Evolutionary conservation across 169 alveolate genomes (phyloP).

Genomic region (Eimeria falciformis): DNA sequence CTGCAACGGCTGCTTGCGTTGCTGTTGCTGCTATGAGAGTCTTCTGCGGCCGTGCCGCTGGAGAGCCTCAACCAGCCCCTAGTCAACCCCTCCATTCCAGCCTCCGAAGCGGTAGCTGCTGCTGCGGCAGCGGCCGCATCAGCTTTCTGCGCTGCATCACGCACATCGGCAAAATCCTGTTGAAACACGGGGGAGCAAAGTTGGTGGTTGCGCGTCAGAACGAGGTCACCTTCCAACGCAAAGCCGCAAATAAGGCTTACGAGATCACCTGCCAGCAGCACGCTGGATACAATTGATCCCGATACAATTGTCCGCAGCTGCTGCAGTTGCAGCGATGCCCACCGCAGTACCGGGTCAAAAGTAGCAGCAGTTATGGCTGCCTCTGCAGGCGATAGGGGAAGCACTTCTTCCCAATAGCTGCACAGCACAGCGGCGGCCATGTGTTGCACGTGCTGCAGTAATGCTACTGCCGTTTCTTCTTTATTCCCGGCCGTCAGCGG

Average conservation of each 20-base stretch:
- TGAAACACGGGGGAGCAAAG: not conserved
- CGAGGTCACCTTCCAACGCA: constrained; percentile 53
- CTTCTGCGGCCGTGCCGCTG: not conserved
- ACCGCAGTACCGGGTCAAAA: constrained; percentile 10
- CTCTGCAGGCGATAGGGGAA: constrained; percentile 15
- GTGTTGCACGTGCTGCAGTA: not conserved
- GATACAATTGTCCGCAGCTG: constrained; percentile 57
- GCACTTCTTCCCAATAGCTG: constrained; percentile 27
- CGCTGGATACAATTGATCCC: constrained; percentile 51
- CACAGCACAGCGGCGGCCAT: constrained; percentile 46
- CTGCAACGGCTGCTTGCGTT: too few relatives aligned
- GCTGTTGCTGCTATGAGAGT: not conserved
- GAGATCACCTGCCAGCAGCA: constrained; percentile 58
- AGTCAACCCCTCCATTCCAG: constrained; percentile 11
- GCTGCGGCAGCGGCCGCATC: constrained; percentile 67
- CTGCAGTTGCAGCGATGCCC: constrained; percentile 74
- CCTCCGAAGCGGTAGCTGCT: constrained; percentile 34
- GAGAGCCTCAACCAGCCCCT: constrained; percentile 67
- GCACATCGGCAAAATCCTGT: not conserved
- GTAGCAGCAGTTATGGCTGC: constrained; percentile 16
- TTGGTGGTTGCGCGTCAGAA: not conserved
- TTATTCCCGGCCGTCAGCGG: not conserved
- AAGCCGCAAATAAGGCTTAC: constrained; percentile 60
- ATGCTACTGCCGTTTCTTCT: not conserved
- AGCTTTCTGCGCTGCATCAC: constrained; percentile 28